Conservation (phyloP, 2,329 filamentous ascomycete species). For the Chaetomiaceae sp. region DNA sequence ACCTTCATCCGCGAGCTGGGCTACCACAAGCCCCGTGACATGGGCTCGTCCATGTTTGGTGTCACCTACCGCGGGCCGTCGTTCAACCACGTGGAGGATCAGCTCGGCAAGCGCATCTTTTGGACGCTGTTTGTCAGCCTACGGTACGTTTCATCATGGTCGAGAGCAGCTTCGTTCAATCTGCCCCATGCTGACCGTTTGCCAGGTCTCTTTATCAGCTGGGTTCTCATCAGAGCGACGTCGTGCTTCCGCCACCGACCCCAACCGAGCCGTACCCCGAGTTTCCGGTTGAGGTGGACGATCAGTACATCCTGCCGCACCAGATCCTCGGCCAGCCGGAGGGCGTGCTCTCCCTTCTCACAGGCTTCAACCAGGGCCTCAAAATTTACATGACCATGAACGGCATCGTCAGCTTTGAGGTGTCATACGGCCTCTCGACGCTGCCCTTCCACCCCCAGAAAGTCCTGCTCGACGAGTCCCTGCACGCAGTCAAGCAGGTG, state of each 20-base stretch:
- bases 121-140: constrained; percentile 76
- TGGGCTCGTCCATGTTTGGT: constrained; percentile 22
- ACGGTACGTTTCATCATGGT: constrained; percentile 39
- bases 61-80: constrained; percentile 32
- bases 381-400: constrained; percentile 78
- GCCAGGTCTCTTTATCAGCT: constrained; percentile 69
- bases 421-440: constrained; percentile 72
- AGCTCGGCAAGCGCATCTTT: constrained; percentile 73
- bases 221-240: constrained; percentile 62
- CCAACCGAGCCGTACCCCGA: constrained; percentile 71
- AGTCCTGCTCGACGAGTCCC: constrained; percentile 61
- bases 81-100: constrained; percentile 65
- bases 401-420: constrained; percentile 68
- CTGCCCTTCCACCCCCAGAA: constrained; percentile 75
- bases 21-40: constrained; percentile 50
- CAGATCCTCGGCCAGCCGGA: constrained; percentile 65
- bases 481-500: constrained; percentile 63
- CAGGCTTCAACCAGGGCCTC: constrained; percentile 75
- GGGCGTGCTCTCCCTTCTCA: constrained; percentile 61
- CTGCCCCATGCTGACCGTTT: not conserved
- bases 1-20: constrained; percentile 63
- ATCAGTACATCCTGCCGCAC: constrained; percentile 68
- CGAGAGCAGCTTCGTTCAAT: too few species aligned
- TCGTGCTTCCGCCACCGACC: constrained; percentile 71
- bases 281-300: constrained; percentile 74